Evolutionary conservation across 805 yeast species (phyloP).

Genomic region (Jamesozyma spencerorum): DNA sequence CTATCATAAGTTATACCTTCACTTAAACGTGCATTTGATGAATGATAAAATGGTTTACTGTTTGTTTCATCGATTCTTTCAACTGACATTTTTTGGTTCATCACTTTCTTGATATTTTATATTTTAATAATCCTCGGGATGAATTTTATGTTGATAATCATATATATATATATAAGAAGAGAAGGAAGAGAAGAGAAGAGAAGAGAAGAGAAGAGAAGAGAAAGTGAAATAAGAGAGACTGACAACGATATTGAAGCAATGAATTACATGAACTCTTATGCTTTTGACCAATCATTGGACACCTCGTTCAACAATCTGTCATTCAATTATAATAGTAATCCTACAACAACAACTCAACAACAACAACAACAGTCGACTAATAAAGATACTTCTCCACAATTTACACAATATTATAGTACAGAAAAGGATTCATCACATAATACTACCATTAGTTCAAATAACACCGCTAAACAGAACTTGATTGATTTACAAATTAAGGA

Average conservation of each 20-base stretch:
- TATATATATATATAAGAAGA: too few relatives aligned
- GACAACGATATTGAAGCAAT: constrained; percentile 3
- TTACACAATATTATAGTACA: too few relatives aligned
- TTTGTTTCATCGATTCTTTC: constrained; percentile 6
- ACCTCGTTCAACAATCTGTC: constrained; percentile 9
- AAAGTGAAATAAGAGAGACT: too few relatives aligned
- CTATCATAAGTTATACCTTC: constrained; percentile 63
- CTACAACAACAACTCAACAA: not conserved
- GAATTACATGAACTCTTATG: constrained; percentile 12
- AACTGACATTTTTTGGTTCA: constrained; percentile 31
- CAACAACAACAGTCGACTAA: not conserved
- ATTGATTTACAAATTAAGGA: constrained; percentile 46
- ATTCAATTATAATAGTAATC: too few relatives aligned
- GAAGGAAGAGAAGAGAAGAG: too few relatives aligned
- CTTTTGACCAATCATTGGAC: constrained; percentile 9
- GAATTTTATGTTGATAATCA: too few relatives aligned
- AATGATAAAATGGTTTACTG: constrained; percentile 16
- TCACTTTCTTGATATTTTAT: constrained; percentile 10
- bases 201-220: too few relatives aligned
- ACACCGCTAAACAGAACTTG: too few relatives aligned
- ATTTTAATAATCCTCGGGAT: not conserved
- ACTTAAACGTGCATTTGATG: constrained; percentile 34
- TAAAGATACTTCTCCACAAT: too few relatives aligned
- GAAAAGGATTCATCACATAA: too few relatives aligned
- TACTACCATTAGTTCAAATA: too few relatives aligned